Evolutionary conservation across 2,329 filamentous ascomycete species (phyloP).

Genomic region (Stachybotrys echinatus): DNA sequence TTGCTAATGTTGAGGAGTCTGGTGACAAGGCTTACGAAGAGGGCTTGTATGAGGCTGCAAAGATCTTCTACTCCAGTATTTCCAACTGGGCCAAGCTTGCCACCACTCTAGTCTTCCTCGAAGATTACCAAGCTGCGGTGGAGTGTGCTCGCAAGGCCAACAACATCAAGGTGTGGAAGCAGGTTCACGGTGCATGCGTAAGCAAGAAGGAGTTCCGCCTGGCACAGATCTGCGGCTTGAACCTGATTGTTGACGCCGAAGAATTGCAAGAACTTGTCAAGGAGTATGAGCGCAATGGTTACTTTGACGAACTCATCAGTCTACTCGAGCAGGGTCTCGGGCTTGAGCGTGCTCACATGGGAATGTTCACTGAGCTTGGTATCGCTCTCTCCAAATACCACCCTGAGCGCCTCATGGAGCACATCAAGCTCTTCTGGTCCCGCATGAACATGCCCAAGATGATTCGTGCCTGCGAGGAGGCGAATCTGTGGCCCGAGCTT

Average conservation of each 20-base stretch:
- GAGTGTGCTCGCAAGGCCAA: conserved; percentile 98
- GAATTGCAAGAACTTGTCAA: conserved; percentile 89
- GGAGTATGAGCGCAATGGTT: conserved; percentile 94
- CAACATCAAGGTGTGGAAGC: conserved; percentile 98
- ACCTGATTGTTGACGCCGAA: conserved; percentile 95
- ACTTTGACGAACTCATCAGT: conserved; percentile 96
- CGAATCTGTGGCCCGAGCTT: conserved; percentile 93
- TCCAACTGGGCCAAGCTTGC: conserved; percentile 99
- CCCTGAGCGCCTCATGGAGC: conserved; percentile 95
- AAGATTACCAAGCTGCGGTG: conserved; percentile 94
- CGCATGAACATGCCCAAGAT: conserved; percentile 97
- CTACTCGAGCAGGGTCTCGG: conserved; percentile 93
- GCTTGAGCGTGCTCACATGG: conserved; percentile 89
- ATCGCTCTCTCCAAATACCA: conserved; percentile 93
- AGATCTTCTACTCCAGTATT: conserved; percentile 98
- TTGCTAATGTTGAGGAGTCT: conserved; percentile 92
- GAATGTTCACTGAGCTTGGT: conserved; percentile 90
- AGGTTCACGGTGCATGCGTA: conserved; percentile 94
- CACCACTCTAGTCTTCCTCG: conserved; percentile 93
- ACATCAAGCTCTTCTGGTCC: conserved; percentile 97
- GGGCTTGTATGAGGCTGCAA: conserved; percentile 89
- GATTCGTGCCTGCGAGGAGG: conserved; percentile 88
- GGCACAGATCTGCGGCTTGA: conserved; percentile 96
- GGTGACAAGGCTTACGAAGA: conserved; percentile 98
- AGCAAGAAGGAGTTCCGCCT: conserved; percentile 98